phyloP scores from a whole-genome alignment of 305 asterid genomes.

The Solanum hybrid region DNA sequence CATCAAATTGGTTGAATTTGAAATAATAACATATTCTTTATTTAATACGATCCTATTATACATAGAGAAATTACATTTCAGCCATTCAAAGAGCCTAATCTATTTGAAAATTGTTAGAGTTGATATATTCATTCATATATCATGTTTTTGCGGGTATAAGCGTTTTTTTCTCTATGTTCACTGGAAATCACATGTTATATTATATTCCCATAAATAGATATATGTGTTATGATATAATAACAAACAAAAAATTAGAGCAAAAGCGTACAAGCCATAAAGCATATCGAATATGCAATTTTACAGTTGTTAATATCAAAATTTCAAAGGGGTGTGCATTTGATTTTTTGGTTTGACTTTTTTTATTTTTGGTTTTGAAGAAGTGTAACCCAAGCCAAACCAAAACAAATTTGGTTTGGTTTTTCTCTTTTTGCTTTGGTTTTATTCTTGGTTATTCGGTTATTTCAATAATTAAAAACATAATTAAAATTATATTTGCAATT shows the following conservation, averaged over 20 bases:
- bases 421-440: too few species aligned
- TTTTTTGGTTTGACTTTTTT: too few species aligned
- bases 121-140: neutral
- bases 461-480: too few species aligned
- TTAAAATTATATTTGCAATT: too few species aligned
- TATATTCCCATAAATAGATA: too few species aligned
- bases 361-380: too few species aligned
- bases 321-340: too few species aligned
- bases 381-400: too few species aligned
- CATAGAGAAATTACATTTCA: neutral
- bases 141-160: neutral
- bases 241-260: neutral
- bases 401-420: too few species aligned
- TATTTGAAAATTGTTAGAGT: neutral
- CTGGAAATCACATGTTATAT: neutral
- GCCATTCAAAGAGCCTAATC: neutral
- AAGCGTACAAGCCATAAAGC: neutral
- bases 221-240: too few species aligned
- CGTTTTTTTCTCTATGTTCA: neutral
- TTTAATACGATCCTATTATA: neutral
- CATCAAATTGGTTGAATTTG: neutral
- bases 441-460: too few species aligned
- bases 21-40: too few species aligned
- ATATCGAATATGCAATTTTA: neutral
- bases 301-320: neutral